A percentile compares a stretch with the other conserved stretches of the same genome.
Conservation (phyloP, 1,284 basidiomycete genomes). For the Pterula multifida region DNA sequence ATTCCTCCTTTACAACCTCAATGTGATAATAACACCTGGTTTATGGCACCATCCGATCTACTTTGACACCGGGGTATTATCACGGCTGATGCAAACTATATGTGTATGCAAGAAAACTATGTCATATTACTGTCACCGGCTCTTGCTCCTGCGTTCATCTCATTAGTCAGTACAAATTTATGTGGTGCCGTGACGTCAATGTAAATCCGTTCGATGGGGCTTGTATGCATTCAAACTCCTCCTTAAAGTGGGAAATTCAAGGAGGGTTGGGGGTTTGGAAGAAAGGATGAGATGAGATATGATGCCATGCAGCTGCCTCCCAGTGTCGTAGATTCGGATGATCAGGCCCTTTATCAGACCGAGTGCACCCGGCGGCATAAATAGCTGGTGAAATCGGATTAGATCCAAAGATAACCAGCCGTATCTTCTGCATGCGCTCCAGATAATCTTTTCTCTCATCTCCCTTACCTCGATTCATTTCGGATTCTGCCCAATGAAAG, state of each 20-base stretch:
- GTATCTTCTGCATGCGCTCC: not conserved
- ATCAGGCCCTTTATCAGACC: too few species aligned
- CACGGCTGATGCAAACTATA: too few species aligned
- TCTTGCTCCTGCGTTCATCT: too few species aligned
- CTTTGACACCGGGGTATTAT: not conserved
- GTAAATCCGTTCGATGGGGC: not conserved
- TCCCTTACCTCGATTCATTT: not conserved
- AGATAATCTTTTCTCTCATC: not conserved
- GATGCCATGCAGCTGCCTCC: not conserved
- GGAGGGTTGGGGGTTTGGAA: not conserved
- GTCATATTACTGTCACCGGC: too few species aligned
- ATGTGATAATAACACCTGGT: constrained; percentile 1
- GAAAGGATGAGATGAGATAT: not conserved
- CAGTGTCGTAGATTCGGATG: too few species aligned
- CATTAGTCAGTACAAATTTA: too few species aligned
- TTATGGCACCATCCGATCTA: not conserved
- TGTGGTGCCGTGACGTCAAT: not conserved
- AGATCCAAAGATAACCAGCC: not conserved
- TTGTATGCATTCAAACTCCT: not conserved
- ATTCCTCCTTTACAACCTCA: not conserved
- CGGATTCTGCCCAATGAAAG: not conserved
- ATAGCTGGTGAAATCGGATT: too few species aligned
- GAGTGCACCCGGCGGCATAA: too few species aligned
- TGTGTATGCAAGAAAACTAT: too few species aligned
- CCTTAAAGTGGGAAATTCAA: not conserved